Conservation (phyloP, 2,329 filamentous ascomycete species). For the Neopestalotiopsis clavispora region DNA sequence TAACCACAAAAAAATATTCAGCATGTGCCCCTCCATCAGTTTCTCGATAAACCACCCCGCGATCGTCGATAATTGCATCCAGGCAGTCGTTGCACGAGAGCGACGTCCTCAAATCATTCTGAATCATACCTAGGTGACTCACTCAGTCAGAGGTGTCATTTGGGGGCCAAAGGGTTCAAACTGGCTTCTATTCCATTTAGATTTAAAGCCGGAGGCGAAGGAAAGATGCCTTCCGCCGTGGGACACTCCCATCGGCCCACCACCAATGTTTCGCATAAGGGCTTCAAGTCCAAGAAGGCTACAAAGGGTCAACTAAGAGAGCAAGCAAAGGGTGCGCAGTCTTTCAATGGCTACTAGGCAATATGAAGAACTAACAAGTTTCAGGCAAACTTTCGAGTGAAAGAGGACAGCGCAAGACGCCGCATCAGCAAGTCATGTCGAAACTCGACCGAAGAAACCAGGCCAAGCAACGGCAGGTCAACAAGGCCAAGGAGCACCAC, state of each 20-base stretch:
- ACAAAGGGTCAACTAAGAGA: constrained; percentile 89
- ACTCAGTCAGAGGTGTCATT: not conserved
- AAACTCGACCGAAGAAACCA: constrained; percentile 96
- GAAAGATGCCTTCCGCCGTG: constrained; percentile 75
- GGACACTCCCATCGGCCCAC: constrained; percentile 90
- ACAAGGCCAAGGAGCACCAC: constrained; percentile 83
- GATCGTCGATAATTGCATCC: constrained; percentile 4
- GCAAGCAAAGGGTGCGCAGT: constrained; percentile 72
- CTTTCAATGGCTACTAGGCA: not conserved
- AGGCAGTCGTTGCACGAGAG: not conserved
- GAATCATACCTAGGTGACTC: constrained; percentile 6
- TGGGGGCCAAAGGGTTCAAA: constrained; percentile 38
- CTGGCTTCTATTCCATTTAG: constrained; percentile 79
- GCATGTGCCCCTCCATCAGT: constrained; percentile 2
- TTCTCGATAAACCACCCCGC: constrained; percentile 9
- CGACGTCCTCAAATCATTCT: not conserved
- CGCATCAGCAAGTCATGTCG: constrained; percentile 95
- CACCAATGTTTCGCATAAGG: constrained; percentile 86
- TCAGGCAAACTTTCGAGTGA: constrained; percentile 80
- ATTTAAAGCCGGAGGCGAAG: constrained; percentile 81
- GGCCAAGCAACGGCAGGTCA: constrained; percentile 84
- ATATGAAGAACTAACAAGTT: not conserved
- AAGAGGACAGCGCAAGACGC: constrained; percentile 79
- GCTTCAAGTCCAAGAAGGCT: constrained; percentile 90
- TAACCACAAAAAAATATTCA: constrained; percentile 12